Conservation (phyloP, 1,139 yeast genomes). For the Nematodospora anomalae region DNA sequence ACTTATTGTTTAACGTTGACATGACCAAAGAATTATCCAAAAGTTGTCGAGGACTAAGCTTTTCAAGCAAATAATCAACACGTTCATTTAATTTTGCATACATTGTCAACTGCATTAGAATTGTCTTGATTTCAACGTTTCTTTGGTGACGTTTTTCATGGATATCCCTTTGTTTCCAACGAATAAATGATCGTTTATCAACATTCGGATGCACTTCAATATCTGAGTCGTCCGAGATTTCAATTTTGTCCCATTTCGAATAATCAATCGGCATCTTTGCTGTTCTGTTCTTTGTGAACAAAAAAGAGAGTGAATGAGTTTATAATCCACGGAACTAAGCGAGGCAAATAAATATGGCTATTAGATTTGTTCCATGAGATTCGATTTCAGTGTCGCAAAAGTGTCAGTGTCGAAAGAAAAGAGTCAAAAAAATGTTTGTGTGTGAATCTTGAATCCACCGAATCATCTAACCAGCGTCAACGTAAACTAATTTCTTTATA, state of each 20-base stretch:
- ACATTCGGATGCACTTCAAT: slow-evolving; percentile 98
- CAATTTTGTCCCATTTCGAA: slow-evolving; percentile 97
- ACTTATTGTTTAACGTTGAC: slow-evolving; percentile 44
- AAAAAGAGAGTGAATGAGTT: too few relatives aligned
- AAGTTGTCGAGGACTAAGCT: slow-evolving; percentile 36
- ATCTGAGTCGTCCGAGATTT: slow-evolving; percentile 93
- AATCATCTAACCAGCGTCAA: too few relatives aligned
- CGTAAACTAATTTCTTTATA: too few relatives aligned
- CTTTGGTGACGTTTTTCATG: slow-evolving; percentile 88
- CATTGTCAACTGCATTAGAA: slow-evolving; percentile 74
- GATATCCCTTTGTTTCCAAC: slow-evolving; percentile 96
- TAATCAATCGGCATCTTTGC: slow-evolving; percentile 75
- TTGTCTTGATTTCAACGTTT: slow-evolving; percentile 69
- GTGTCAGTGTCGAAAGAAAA: too few relatives aligned
- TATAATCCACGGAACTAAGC: too few relatives aligned
- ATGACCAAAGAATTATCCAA: slow-evolving; percentile 39
- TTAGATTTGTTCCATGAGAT: too few relatives aligned
- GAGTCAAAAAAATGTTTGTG: too few relatives aligned
- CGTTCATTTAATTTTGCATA: slow-evolving; percentile 72
- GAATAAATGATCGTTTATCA: slow-evolving; percentile 86
- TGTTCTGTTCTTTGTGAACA: too few relatives aligned
- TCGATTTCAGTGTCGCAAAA: too few relatives aligned
- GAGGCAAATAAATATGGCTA: too few relatives aligned
- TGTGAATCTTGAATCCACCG: too few relatives aligned
- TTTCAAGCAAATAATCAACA: slow-evolving; percentile 59